Base-by-base conservation (phyloP, 306 rosid species). In the Vigna reflexopilosa region DNA sequence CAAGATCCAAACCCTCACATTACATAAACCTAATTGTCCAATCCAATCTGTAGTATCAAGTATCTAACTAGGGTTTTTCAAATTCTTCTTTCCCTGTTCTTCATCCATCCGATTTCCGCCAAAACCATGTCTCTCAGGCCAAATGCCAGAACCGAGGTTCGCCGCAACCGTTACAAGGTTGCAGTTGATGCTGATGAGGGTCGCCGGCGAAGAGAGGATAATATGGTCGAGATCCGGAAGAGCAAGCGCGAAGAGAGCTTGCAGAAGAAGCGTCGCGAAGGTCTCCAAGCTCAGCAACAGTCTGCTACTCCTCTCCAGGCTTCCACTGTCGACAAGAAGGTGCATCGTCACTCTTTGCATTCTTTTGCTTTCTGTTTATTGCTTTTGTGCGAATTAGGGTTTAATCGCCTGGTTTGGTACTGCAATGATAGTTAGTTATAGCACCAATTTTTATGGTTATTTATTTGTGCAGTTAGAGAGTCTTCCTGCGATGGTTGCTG, bases 161-260 rank as follows among this genome's bases (percentile, higher is more conserved):
- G 96, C 85, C 91, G 94, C 63, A 93, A 93, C 89, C 84, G 96
- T 54, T 90, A 90, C 85, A 90, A 91, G 90, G 93, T 88, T 26
- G 86, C 94, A 20, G 94, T 93, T 42, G 96, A 90, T 73, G 94
- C 96, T 28, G 92, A 87, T 7, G 97, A 93, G 48, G 93, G 96
- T 6, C 96, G 96, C 66, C 87, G 98, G 11, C 52, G 94, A 78
- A 78, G 98, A 34, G 98, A 90, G 83, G 98, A 90, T 81, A 86
- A 89, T 69, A 83, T 90, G 93, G 93, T 89, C 16, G 96, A 88
- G 96, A 90, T 93, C 86, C 96, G 97, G 5, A 90, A 90, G 82
- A 93, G 77, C 83, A 92, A 90, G 75, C 90, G 97, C 36, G 96
- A 93, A 52, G 97, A 90, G 83, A 90, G 90, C 84, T 85, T 93